These are phyloP conservation scores for Alloascoidea africana DNA, from an alignment of 805 yeast species.

Conservation along the genomic window DNA sequence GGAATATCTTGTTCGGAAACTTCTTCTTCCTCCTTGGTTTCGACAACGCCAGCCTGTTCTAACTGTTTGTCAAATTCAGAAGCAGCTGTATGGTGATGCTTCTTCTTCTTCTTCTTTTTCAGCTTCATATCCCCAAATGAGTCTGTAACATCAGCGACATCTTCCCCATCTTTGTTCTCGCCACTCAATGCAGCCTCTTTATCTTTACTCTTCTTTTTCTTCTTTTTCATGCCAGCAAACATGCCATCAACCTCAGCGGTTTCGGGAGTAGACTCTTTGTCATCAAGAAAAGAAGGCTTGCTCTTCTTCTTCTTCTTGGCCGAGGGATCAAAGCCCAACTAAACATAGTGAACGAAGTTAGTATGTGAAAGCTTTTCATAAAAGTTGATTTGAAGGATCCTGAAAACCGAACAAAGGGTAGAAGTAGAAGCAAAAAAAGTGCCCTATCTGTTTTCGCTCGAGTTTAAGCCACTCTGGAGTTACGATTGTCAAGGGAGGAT, in stretches of 20 bases:
- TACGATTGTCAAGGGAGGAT: too few relatives aligned
- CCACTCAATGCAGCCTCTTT: constrained; percentile 19
- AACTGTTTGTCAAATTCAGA: constrained; percentile 81
- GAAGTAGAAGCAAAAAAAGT: too few relatives aligned
- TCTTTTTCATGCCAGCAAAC: constrained; percentile 71
- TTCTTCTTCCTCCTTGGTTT: constrained; percentile 14
- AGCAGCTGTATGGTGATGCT: constrained; percentile 35
- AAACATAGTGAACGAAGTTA: too few relatives aligned
- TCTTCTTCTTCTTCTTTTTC: constrained; percentile 64
- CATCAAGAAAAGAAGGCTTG: constrained; percentile 27
- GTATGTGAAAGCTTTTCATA: too few relatives aligned
- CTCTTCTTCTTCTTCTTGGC: constrained; percentile 69
- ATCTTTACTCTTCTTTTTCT: constrained; percentile 58
- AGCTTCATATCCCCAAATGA: constrained; percentile 27
- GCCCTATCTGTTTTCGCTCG: too few relatives aligned
- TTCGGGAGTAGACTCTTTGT: constrained; percentile 16
- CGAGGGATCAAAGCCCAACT: constrained; percentile 57
- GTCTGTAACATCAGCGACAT: constrained; percentile 53
- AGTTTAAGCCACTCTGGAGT: too few relatives aligned
- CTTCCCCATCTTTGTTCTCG: constrained; percentile 22
- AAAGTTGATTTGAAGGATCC: too few relatives aligned
- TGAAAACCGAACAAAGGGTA: too few relatives aligned
- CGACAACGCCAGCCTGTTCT: constrained; percentile 68
- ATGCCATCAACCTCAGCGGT: constrained; percentile 36
- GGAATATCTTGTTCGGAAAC: constrained; percentile 42